A percentile compares a stretch with the other conserved stretches of the same genome.
phyloP scores from a whole-genome alignment of 2,329 filamentous ascomycete species.

The Westerdykella ornata region DNA sequence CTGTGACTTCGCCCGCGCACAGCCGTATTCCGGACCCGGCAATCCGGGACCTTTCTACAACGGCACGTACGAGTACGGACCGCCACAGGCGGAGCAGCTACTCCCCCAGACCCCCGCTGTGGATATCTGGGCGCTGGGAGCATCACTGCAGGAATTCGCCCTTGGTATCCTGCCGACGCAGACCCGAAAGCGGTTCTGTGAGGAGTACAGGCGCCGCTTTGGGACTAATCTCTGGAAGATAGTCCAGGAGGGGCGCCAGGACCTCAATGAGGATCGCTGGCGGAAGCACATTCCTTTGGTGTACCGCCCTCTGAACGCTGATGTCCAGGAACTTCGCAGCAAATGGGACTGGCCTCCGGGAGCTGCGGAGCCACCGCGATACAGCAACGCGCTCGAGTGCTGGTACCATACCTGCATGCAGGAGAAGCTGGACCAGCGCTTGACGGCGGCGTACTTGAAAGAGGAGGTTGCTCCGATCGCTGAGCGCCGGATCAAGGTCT shows the following conservation, averaged over 20 bases:
- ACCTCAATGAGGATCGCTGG: constrained; percentile 2
- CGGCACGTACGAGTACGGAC: constrained; percentile 19
- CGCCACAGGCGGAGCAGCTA: constrained; percentile 4
- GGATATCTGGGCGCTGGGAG: constrained; percentile 23
- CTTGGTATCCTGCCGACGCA: constrained; percentile 8
- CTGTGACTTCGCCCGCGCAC: constrained; percentile 13
- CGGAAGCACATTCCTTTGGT: constrained; percentile 1
- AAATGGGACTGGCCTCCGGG: constrained; percentile 1
- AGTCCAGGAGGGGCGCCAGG: not conserved
- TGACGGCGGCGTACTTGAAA: constrained; percentile 3
- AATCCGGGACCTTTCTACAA: not conserved
- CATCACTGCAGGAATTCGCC: constrained; percentile 16
- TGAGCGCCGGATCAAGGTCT: constrained; percentile 3
- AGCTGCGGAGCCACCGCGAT: constrained; percentile 1
- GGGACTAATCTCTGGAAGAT: not conserved
- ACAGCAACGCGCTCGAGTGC: constrained; percentile 6
- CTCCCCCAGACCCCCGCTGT: constrained; percentile 5
- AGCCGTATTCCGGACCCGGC: constrained; percentile 1
- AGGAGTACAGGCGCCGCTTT: not conserved
- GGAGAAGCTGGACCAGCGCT: not conserved
- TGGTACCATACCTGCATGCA: constrained; percentile 13
- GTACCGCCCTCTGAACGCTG: constrained; percentile 9
- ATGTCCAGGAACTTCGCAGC: not conserved
- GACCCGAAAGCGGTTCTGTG: constrained; percentile 7
- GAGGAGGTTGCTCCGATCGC: constrained; percentile 1